These are phyloP conservation scores for Chalaropsis thielavioides DNA, from an alignment of 2,329 filamentous ascomycete species.

Conservation along the genomic window DNA sequence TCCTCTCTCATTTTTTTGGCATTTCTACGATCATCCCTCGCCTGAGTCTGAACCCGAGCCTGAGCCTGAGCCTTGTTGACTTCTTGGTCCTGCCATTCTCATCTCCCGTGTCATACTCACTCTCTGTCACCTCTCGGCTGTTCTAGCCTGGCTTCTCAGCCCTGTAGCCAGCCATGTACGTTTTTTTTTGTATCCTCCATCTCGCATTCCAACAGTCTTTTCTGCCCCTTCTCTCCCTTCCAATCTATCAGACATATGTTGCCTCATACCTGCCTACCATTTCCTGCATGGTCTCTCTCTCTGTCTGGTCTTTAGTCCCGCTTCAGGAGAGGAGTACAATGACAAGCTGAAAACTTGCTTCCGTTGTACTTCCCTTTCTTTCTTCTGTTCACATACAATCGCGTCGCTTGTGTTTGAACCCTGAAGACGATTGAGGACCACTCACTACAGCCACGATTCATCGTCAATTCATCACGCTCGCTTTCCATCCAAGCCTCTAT, in stretches of 20 bases:
- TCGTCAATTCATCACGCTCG: not conserved
- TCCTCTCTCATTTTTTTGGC: not conserved
- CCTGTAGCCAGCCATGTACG: constrained; percentile 14
- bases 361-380: not conserved
- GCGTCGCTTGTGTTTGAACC: not conserved
- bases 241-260: not conserved
- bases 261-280: not conserved
- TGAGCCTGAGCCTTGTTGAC: not conserved
- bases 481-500: not conserved
- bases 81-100: not conserved
- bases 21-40: not conserved
- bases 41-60: too few species aligned
- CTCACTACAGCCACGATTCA: not conserved
- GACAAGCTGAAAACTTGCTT: not conserved
- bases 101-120: not conserved
- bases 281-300: constrained; percentile 8
- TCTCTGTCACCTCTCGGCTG: constrained; percentile 2
- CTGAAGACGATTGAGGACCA: not conserved
- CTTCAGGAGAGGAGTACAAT: not conserved
- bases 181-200: constrained; percentile 7
- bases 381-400: not conserved
- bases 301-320: not conserved
- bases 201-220: not conserved
- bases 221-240: not conserved
- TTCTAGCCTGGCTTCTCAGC: constrained; percentile 5